Evolutionary conservation across 495 filamentous ascomycete genomes (phyloP).

Genomic region (Pseudevernia furfuracea): DNA sequence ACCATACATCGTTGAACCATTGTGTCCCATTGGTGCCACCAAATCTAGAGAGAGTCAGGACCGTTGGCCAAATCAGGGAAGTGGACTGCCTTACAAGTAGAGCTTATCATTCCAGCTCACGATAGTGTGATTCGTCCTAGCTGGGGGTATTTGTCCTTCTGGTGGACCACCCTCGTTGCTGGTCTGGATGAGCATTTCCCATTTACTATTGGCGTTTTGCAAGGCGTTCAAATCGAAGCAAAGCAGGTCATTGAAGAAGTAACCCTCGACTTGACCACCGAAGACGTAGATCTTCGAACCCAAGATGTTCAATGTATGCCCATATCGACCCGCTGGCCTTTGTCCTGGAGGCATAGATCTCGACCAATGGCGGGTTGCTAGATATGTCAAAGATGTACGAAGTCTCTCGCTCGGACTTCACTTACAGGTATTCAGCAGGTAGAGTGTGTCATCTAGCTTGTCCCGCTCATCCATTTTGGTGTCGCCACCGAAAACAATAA

Average conservation of each 20-base stretch:
- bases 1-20: constrained; percentile 99
- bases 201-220: constrained; percentile 78
- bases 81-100: constrained; percentile 64
- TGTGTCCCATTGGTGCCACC: constrained; percentile 88
- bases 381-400: constrained; percentile 15
- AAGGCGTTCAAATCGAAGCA: constrained; percentile 94
- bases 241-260: constrained; percentile 96
- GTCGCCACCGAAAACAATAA: constrained; percentile 98
- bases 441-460: constrained; percentile 86
- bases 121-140: constrained; percentile 90
- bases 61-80: constrained; percentile 10
- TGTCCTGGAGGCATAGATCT: constrained; percentile 76
- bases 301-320: constrained; percentile 91
- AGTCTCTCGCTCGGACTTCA: constrained; percentile 16
- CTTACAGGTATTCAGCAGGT: constrained; percentile 96
- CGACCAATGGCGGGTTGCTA: constrained; percentile 97
- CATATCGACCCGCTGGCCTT: constrained; percentile 84
- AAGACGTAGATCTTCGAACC: constrained; percentile 96
- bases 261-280: constrained; percentile 93
- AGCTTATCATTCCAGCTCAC: constrained; percentile 90
- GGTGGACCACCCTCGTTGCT: constrained; percentile 60
- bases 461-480: constrained; percentile 94
- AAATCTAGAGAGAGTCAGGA: constrained; percentile 50
- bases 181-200: constrained; percentile 82
- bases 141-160: constrained; percentile 67